Evolutionary conservation across 192 early-diverging fungal genomes (phyloP).

Genomic region (Geranomyces michiganensis): DNA sequence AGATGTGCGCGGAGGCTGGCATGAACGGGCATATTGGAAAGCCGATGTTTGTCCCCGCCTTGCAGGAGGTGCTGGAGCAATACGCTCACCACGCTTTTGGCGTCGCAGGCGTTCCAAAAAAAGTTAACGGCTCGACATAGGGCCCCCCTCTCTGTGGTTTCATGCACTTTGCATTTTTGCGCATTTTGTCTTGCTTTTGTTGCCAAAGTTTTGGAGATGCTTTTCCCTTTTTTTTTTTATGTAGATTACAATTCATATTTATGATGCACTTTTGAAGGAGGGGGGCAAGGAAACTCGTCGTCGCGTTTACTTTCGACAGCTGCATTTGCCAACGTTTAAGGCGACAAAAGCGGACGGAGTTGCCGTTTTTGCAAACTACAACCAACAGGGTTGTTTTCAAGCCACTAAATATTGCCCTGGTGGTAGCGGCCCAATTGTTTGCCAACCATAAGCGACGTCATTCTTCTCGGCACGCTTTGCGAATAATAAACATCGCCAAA

Average conservation of each 20-base stretch:
- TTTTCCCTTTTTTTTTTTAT: too few species aligned
- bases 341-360: background rate
- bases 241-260: too few species aligned
- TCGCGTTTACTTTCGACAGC: too few species aligned
- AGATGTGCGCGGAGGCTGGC: conserved; percentile 27
- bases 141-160: too few species aligned
- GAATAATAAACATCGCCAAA: background rate
- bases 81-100: background rate
- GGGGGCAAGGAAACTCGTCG: too few species aligned
- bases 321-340: too few species aligned
- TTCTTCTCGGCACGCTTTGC: background rate
- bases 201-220: too few species aligned
- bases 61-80: conserved; percentile 22
- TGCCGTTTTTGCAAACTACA: background rate
- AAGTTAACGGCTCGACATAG: too few species aligned
- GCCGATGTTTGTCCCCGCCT: conserved; percentile 17
- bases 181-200: too few species aligned
- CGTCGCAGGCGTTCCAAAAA: too few species aligned
- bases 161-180: too few species aligned
- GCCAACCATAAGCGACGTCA: conserved; percentile 7
- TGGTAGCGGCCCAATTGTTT: background rate
- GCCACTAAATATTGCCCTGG: conserved; percentile 9
- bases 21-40: conserved; percentile 37
- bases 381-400: conserved; percentile 14
- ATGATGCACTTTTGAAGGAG: too few species aligned